These are phyloP conservation scores for Trametes hirsuta DNA, from an alignment of 1,284 basidiomycete species.

Conservation along the genomic window DNA sequence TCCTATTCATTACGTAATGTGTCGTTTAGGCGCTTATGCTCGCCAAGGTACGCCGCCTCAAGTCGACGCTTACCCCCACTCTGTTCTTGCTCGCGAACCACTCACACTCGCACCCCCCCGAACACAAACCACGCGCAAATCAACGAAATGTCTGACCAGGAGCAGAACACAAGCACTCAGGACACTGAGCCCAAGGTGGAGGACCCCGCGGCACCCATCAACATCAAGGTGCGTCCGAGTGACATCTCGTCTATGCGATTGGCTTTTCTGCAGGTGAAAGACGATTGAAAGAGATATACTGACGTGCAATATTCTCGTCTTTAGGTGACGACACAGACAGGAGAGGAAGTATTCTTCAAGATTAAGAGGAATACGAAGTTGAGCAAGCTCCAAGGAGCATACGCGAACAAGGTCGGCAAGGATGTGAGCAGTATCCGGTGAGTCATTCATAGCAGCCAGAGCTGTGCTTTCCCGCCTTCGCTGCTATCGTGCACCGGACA, in stretches of 20 bases:
- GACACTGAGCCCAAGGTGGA: constrained; percentile 62
- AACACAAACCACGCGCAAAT: constrained; percentile 4
- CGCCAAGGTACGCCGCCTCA: too few species aligned
- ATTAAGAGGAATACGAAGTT: constrained; percentile 95
- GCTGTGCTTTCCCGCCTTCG: neutral
- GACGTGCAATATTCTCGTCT: neutral
- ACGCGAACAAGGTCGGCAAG: constrained; percentile 93
- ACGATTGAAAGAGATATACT: neutral
- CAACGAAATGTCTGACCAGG: constrained; percentile 64
- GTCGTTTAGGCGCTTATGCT: too few species aligned
- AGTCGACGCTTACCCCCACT: too few species aligned
- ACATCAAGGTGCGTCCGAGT: constrained; percentile 70
- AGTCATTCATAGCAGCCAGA: constrained; percentile 28
- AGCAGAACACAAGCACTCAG: constrained; percentile 33
- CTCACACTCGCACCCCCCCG: constrained; percentile 1
- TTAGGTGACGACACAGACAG: constrained; percentile 76
- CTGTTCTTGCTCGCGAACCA: constrained; percentile 17
- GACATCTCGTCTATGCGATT: neutral
- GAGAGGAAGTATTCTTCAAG: constrained; percentile 97
- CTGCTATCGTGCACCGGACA: neutral
- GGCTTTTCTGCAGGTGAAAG: neutral
- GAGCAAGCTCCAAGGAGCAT: constrained; percentile 92
- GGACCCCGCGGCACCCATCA: constrained; percentile 74
- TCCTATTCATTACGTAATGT: too few species aligned
- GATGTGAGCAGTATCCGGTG: constrained; percentile 86